Base-by-base conservation (phyloP, 1,139 yeast genomes). In the Diutina pseudorugosa region DNA sequence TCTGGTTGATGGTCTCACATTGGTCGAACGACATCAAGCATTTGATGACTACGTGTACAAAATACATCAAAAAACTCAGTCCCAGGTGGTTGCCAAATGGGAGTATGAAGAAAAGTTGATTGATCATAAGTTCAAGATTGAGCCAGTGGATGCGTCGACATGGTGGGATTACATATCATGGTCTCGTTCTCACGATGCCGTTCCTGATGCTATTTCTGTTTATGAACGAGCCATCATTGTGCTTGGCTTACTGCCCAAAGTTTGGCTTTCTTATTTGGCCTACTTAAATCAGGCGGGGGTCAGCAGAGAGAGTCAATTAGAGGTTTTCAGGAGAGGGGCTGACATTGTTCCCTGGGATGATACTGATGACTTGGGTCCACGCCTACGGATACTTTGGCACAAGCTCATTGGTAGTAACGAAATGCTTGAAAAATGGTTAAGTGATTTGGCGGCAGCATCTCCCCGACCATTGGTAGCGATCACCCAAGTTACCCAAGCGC, bases 71-170 rank as follows among this genome's bases (percentile, higher is more conserved):
- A 56, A 60, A 0, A 80, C 83, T 0, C 86, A 83, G 59, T 56
- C 56, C 1, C 63, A 67, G 33, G 87, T 84, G 2, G 75, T 73
- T 42, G 73, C 71, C 9, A 72, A 79, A 52, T 85, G 93, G 93
- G 66, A 68, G 3, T 82, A 61, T 60, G 94, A 85, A 62, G 74
- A 82, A 8, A 65, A 69, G 9, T 64, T 85, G 8, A 67, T 68
- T 5, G 66, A 68, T 52, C 71, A 67, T 25, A 71, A 69, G 18
- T 83, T 82, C 0, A 52, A 56, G 2, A 19, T 55, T 1, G 51
- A 52, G 0, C 60, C 73, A 0, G 59, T 61, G 1, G 63, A 65
- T 1, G 83, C 80, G 52, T 55, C 57, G 0, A 64, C 64, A n/a
- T 85, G 91, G 90, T 57, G 65, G 0, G 59, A 65, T 0, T 85